Evolutionary conservation across 495 filamentous ascomycete genomes (phyloP), one percentile per base, ranked within the genome.

Genomic region (Hypoxylon trugodes): DNA sequence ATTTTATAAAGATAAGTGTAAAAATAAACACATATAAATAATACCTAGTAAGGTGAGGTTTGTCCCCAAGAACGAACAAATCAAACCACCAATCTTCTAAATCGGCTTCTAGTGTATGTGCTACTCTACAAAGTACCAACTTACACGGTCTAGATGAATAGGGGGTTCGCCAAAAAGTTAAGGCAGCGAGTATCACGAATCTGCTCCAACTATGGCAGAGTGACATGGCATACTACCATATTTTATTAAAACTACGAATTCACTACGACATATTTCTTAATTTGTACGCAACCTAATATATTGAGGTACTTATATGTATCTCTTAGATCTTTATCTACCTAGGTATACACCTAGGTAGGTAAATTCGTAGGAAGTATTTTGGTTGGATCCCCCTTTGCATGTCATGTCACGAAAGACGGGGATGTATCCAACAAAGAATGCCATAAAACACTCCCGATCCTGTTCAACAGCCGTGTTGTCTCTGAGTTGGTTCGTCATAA

Each of bases 161-260:
- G 58, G 58, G n/a, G 64, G 64, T 21, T 59, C 26, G 24, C 35
- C 21, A 61, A 51, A n/a, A n/a, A 58, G 51, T 59, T 61, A 61
- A 54, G 47, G 58, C 58, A 55, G 64, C 51, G 22, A 49, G 58
- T 67, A 61, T 61, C 41, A 67, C 58, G 49, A 58, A 6, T 53
- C 46, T 53, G 37, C 43, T 41, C 42, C 46, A 33, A 28, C 32
- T 28, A 58, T 52, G 33, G 46, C 22, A 61, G 35, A 67, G 64
- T 61, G 47, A 45, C 64, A 67, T 67, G 26, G 41, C 58, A 61
- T 59, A 46, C 58, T 56, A 48, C 56, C 30, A 42, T 35, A 16
- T 22, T 49, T 58, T 40, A 51, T 60, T 35, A 42, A 30, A n/a
- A 24, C 38, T 57, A 32, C 36, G 26, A 53, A 38, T 33, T 53